Conservation (phyloP, 2,329 filamentous ascomycete species). For the Hymenoscyphus infarciens region DNA sequence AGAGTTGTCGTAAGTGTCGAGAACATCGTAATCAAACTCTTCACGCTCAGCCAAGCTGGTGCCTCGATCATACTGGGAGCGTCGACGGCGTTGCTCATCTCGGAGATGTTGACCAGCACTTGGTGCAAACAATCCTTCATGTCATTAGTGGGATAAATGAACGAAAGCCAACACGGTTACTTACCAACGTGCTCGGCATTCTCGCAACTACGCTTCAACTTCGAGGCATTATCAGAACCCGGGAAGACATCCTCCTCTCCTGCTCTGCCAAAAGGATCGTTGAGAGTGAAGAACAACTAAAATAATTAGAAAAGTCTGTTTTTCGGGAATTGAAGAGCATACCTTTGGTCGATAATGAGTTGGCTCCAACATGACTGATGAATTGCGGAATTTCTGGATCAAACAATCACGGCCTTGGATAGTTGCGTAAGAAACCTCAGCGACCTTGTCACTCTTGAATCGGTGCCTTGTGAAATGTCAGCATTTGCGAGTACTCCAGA, state of each 20-base stretch:
- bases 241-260: constrained; percentile 76
- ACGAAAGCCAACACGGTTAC: constrained; percentile 35
- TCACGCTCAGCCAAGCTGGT: constrained; percentile 60
- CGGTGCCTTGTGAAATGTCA: constrained; percentile 56
- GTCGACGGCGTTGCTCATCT: constrained; percentile 67
- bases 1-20: constrained; percentile 10
- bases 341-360: constrained; percentile 82
- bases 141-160: constrained; percentile 12
- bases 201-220: constrained; percentile 82
- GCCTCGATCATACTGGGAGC: constrained; percentile 78
- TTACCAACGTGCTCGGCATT: constrained; percentile 80
- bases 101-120: constrained; percentile 70
- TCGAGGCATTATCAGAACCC: constrained; percentile 75
- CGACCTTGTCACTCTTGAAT: constrained; percentile 79
- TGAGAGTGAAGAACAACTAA: constrained; percentile 52
- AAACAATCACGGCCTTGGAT: constrained; percentile 91
- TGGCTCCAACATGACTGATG: constrained; percentile 87
- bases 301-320: neutral
- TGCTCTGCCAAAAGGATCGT: constrained; percentile 54
- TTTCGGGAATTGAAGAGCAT: constrained; percentile 36
- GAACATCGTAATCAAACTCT: constrained; percentile 26
- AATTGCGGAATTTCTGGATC: constrained; percentile 94
- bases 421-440: constrained; percentile 92
- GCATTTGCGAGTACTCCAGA: neutral
- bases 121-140: constrained; percentile 73